These are phyloP conservation scores for Tolypocladium ovalisporum DNA, from an alignment of 2,329 filamentous ascomycete species.

Conservation along the genomic window DNA sequence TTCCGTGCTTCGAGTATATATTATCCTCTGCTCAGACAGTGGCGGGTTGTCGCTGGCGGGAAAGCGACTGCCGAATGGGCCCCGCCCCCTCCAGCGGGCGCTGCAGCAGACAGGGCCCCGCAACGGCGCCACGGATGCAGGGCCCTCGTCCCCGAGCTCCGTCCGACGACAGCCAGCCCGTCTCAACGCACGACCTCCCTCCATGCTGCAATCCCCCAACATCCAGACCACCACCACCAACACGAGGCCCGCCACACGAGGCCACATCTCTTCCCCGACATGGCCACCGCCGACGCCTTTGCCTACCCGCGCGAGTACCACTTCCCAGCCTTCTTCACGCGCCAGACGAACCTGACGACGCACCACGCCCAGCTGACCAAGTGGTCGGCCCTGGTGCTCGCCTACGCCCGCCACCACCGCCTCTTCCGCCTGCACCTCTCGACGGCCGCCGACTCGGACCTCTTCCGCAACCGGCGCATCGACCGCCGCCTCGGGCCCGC, in stretches of 20 bases:
- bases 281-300: slow-evolving; percentile 24
- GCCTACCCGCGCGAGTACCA: slow-evolving; percentile 53
- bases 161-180: too few relatives aligned
- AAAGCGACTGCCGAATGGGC: too few relatives aligned
- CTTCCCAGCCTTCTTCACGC: slow-evolving; percentile 81
- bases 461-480: slow-evolving; percentile 49
- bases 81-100: too few relatives aligned
- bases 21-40: too few relatives aligned
- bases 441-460: slow-evolving; percentile 37
- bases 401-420: slow-evolving; percentile 71
- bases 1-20: too few relatives aligned
- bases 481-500: slow-evolving; percentile 36
- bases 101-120: too few relatives aligned
- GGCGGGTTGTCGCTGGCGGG: too few relatives aligned
- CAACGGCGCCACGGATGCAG: too few relatives aligned
- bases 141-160: too few relatives aligned
- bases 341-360: slow-evolving; percentile 63
- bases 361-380: slow-evolving; percentile 67
- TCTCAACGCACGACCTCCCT: not conserved
- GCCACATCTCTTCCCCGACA: not conserved
- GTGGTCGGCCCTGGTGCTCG: slow-evolving; percentile 77
- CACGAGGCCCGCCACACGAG: not conserved
- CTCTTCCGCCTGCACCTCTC: slow-evolving; percentile 64
- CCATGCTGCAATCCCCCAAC: not conserved
- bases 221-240: not conserved